phyloP scores from a whole-genome alignment of 371 early-diverging fungal species.

The Thermomucor indicae-seudaticae region DNA sequence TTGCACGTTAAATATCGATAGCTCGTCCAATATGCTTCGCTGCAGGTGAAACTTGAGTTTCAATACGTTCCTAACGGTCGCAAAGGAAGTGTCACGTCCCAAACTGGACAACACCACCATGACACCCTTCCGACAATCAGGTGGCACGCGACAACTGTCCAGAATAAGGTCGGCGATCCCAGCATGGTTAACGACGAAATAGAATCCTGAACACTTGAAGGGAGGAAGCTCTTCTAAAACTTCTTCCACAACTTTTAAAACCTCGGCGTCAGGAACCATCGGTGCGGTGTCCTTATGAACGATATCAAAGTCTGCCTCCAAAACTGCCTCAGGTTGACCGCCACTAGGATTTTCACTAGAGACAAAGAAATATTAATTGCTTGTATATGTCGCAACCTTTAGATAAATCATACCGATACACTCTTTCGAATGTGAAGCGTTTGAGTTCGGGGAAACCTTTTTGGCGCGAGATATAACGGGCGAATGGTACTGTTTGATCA shows the following conservation, averaged over 20 bases:
- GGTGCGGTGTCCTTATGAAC: slow-evolving; percentile 63
- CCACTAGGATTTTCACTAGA: slow-evolving; percentile 60
- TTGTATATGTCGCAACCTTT: not conserved
- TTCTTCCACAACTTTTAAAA: slow-evolving; percentile 82
- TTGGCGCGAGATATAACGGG: slow-evolving; percentile 75
- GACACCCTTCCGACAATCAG: slow-evolving; percentile 53
- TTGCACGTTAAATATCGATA: slow-evolving; percentile 60
- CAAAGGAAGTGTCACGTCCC: slow-evolving; percentile 53
- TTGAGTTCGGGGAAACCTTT: slow-evolving; percentile 72
- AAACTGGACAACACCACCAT: slow-evolving; percentile 55
- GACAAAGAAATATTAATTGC: not conserved
- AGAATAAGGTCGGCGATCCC: slow-evolving; percentile 61
- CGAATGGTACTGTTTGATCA: slow-evolving; percentile 93
- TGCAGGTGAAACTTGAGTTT: slow-evolving; percentile 58
- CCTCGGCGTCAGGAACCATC: slow-evolving; percentile 88
- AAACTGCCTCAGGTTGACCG: slow-evolving; percentile 77
- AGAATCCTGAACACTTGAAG: slow-evolving; percentile 53
- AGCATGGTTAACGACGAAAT: slow-evolving; percentile 56
- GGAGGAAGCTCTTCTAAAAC: slow-evolving; percentile 77
- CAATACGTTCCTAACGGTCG: slow-evolving; percentile 61
- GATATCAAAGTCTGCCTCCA: slow-evolving; percentile 92
- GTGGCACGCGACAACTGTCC: slow-evolving; percentile 59
- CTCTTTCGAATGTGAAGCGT: slow-evolving; percentile 83
- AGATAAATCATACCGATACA: slow-evolving; percentile 53
- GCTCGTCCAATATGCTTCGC: slow-evolving; percentile 55